Base-by-base conservation (phyloP, 129 eudicot genomes). In the Chrysanthemum seticuspe region DNA sequence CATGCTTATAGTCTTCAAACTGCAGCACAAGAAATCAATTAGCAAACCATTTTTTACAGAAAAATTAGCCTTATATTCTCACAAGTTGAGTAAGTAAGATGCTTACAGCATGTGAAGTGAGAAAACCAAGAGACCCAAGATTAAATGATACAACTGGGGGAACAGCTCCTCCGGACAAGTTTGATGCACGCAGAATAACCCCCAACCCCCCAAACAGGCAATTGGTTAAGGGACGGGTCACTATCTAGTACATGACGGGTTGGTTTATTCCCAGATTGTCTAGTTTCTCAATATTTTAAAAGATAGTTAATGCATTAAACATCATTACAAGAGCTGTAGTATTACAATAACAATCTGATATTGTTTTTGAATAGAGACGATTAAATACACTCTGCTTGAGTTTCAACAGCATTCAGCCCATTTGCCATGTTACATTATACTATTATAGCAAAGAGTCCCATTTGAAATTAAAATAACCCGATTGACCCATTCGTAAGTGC, bases 111-210 rank as follows among this genome's bases (percentile, higher is more conserved):
- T 90, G 99, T 58, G 99, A 90, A 68, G 99, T 85, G 78, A 94
- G 99, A 83, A 94, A 94, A 51, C 97, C 99, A n/a, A 94, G 89
- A 77, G 99, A 94, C 9, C 99, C 97, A 62, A 94, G 99, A 85
- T 94, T 94, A 80, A 94, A 94, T 5, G 99, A 90, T 34, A 94
- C 94, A 27, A 94, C 91, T 19, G 71, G 99, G 99, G 99, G 99
- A 72, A 94, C 99, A 60, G 97, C 96, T 40, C 86, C 97, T 85
- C 96, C 79, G 77, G 90, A 94, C 62, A 94, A 79, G 84, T 90
- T 94, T 73, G 99, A 90, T 48, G 97, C 99, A 48, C 90, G 99
- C 53, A 94, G 96, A 83, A 94, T 94, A 58, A 90, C 99, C 5
- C 99, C 99, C 59, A 97, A 19, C 21, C 99, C 49, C 99, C 99